phyloP scores from a whole-genome alignment of 2,329 filamentous ascomycete genomes.

The Fusarium paranaense region DNA sequence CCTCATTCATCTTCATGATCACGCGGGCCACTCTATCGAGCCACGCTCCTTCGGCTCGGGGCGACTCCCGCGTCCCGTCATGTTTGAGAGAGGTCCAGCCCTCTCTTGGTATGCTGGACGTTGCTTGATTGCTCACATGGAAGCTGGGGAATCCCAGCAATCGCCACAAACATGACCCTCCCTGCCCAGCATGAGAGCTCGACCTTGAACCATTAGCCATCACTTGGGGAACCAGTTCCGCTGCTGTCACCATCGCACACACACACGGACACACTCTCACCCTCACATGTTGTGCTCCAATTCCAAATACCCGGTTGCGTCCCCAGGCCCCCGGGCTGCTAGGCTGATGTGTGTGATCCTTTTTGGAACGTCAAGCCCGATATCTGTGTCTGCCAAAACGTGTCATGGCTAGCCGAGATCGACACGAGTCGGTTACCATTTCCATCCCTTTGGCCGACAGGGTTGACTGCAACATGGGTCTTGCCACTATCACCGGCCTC shows the following conservation, averaged over 20 bases:
- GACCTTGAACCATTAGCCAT: slow-evolving; percentile 16
- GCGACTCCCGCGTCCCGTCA: slow-evolving; percentile 13
- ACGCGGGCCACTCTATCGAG: not conserved
- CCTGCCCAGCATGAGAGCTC: slow-evolving; percentile 8
- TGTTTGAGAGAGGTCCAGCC: slow-evolving; percentile 6
- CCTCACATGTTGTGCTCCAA: not conserved
- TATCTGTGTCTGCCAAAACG: not conserved
- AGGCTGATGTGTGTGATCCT: not conserved
- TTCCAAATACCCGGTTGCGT: slow-evolving; percentile 4
- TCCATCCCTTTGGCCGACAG: slow-evolving; percentile 5
- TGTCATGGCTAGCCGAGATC: slow-evolving; percentile 2
- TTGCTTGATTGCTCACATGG: slow-evolving; percentile 4
- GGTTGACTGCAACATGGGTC: not conserved
- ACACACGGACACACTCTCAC: not conserved
- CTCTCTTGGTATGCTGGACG: slow-evolving; percentile 15
- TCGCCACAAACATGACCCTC: slow-evolving; percentile 18
- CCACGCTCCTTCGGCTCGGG: slow-evolving; percentile 30
- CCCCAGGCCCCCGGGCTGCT: not conserved
- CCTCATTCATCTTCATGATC: slow-evolving; percentile 6
- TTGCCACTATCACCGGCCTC: not conserved
- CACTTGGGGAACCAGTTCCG: not conserved
- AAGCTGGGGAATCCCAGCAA: slow-evolving; percentile 2
- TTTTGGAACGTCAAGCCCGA: not conserved
- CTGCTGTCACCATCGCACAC: not conserved
- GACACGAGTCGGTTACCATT: not conserved